Evolutionary conservation across 495 filamentous ascomycete genomes (phyloP).

Genomic region (Endocarpon pusillum): DNA sequence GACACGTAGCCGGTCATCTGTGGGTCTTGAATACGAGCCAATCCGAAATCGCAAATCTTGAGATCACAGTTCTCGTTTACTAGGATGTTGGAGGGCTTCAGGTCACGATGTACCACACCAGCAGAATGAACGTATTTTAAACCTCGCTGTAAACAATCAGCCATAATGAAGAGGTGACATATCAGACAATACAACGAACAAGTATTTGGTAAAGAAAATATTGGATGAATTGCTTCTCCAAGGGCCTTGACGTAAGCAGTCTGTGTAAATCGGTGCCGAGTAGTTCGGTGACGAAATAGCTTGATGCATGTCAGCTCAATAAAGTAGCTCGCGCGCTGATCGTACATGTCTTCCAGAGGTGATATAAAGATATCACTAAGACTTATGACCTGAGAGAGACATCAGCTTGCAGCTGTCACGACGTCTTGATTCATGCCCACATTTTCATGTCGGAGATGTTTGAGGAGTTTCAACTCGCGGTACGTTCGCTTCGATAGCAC

Average conservation of each 20-base stretch:
- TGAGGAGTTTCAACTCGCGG: conserved; percentile 89
- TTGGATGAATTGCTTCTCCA: conserved; percentile 99
- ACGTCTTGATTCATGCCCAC: conserved; percentile 27
- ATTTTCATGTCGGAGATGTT: conserved; percentile 94
- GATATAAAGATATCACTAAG: conserved; percentile 99
- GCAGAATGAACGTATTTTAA: conserved; percentile 99
- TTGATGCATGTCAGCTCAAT: conserved; percentile 21
- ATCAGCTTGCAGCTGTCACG: background rate
- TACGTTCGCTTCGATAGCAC: conserved; percentile 95
- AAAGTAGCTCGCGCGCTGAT: conserved; percentile 2
- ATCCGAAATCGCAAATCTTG: conserved; percentile 97
- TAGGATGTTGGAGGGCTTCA: conserved; percentile 96
- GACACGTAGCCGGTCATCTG: conserved; percentile 99
- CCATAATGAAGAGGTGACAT: conserved; percentile 1
- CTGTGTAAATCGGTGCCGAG: conserved; percentile 93
- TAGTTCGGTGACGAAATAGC: conserved; percentile 96
- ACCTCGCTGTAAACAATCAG: conserved; percentile 51
- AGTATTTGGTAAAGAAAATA: conserved; percentile 99
- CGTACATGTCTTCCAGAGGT: conserved; percentile 93
- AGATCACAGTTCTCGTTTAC: conserved; percentile 99
- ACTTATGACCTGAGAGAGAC: conserved; percentile 61
- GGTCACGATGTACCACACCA: conserved; percentile 89
- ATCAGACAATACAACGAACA: conserved; percentile 26
- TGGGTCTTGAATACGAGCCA: conserved; percentile 96
- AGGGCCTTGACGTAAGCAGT: conserved; percentile 80